Percentiles rank a stretch among this genome's conserved stretches.
These are phyloP conservation scores for Ustulina deusta DNA, from an alignment of 2,329 filamentous ascomycete species.

Conservation along the genomic window DNA sequence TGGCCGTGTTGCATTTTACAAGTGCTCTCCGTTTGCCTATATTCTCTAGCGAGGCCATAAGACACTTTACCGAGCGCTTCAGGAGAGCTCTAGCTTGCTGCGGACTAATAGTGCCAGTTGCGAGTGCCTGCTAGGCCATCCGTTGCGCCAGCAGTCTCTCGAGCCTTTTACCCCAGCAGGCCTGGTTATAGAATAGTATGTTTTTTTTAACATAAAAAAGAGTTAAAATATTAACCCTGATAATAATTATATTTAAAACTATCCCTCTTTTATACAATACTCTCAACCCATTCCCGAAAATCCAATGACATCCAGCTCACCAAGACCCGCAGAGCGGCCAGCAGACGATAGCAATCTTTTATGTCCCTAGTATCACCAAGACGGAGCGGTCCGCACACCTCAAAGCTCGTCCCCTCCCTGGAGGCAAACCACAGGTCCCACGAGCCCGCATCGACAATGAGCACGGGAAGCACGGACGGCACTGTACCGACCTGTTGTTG, in stretches of 20 bases:
- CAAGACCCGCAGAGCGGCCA: slow-evolving; percentile 8
- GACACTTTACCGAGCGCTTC: no score
- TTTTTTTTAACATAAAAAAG: no score
- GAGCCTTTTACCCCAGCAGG: no score
- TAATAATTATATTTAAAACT: background rate
- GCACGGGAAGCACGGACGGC: background rate
- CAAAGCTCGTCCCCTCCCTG: background rate
- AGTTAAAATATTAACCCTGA: no score
- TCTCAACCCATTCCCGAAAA: slow-evolving; percentile 11
- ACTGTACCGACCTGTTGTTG: background rate
- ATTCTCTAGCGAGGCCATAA: no score
- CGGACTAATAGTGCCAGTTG: no score
- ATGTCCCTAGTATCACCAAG: background rate
- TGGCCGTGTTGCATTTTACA: no score
- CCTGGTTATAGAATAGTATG: no score
- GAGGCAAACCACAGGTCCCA: slow-evolving; percentile 9
- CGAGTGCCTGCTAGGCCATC: no score
- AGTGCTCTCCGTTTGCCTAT: no score
- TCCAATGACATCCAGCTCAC: slow-evolving; percentile 4
- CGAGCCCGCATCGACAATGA: background rate
- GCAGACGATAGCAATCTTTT: slow-evolving; percentile 3
- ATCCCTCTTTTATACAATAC: background rate
- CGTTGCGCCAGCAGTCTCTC: no score
- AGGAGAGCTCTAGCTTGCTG: no score
- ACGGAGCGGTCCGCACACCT: background rate